Conservation (phyloP, 805 yeast genomes). For the Metschnikowia cerradonensis region DNA sequence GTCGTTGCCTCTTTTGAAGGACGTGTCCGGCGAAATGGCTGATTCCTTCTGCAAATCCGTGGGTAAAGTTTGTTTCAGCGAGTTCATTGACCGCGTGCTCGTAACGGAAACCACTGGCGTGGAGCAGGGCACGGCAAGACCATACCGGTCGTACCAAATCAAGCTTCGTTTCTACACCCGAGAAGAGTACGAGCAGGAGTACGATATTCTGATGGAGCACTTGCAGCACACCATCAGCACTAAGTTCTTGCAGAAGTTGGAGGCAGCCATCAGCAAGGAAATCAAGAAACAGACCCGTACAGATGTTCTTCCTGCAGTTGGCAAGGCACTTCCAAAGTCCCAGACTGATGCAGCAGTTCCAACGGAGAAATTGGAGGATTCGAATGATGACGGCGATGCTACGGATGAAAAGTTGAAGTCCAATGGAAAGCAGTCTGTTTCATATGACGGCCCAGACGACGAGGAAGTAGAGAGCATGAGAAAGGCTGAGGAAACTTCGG, state of each 20-base stretch:
- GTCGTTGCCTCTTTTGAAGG: conserved; percentile 81
- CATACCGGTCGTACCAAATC: conserved; percentile 71
- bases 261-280: conserved; percentile 71
- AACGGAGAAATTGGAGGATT: conserved; percentile 36
- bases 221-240: conserved; percentile 65
- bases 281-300: conserved; percentile 71
- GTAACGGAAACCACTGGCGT: conserved; percentile 87
- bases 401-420: conserved; percentile 56
- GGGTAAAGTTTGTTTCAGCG: conserved; percentile 79
- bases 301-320: conserved; percentile 58
- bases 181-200: conserved; percentile 78
- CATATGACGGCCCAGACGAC: conserved; percentile 93
- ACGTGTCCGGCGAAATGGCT: conserved; percentile 81
- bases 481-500: conserved; percentile 73
- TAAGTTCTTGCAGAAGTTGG: conserved; percentile 67
- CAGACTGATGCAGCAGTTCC: conserved; percentile 33
- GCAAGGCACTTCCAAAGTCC: conserved; percentile 58
- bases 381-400: conserved; percentile 54
- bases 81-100: conserved; percentile 76
- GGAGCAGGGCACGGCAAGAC: conserved; percentile 39
- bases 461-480: conserved; percentile 90
- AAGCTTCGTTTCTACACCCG: conserved; percentile 70
- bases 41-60: conserved; percentile 90
- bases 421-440: conserved; percentile 78
- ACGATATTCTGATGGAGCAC: conserved; percentile 78